phyloP scores from a whole-genome alignment of 2,329 filamentous ascomycete genomes.

The Epichloe sp. region DNA sequence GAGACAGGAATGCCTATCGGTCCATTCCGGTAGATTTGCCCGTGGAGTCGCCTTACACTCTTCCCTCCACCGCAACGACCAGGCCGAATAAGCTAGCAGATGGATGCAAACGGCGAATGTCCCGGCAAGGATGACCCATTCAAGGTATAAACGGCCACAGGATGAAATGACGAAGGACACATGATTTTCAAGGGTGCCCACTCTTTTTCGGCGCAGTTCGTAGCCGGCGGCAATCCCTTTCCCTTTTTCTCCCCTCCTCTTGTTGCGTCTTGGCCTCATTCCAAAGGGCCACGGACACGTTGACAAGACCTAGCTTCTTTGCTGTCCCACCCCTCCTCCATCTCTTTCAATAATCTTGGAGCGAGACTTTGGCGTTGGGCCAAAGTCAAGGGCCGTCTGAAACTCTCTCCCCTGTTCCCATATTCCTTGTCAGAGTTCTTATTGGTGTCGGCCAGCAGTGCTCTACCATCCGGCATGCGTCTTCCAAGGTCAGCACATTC shows the following conservation, averaged over 20 bases:
- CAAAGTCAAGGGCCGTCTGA: not conserved
- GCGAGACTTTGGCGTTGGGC: not conserved
- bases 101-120: not conserved
- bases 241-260: not conserved
- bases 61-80: not conserved
- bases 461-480: not conserved
- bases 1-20: too few species aligned
- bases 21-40: too few species aligned
- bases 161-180: not conserved
- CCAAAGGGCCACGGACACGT: slow-evolving; percentile 18
- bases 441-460: not conserved
- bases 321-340: slow-evolving; percentile 4
- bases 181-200: not conserved
- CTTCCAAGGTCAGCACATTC: slow-evolving; percentile 1
- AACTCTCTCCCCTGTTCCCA: not conserved
- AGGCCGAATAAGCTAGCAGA: not conserved
- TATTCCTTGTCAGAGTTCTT: not conserved
- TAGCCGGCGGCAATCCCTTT: not conserved
- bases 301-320: slow-evolving; percentile 6
- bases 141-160: not conserved
- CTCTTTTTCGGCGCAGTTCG: not conserved
- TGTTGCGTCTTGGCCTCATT: not conserved
- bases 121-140: not conserved
- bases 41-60: not conserved
- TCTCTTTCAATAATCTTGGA: not conserved